Base-by-base conservation (phyloP, 1,284 basidiomycete genomes). In the Ustilago bromivora region DNA sequence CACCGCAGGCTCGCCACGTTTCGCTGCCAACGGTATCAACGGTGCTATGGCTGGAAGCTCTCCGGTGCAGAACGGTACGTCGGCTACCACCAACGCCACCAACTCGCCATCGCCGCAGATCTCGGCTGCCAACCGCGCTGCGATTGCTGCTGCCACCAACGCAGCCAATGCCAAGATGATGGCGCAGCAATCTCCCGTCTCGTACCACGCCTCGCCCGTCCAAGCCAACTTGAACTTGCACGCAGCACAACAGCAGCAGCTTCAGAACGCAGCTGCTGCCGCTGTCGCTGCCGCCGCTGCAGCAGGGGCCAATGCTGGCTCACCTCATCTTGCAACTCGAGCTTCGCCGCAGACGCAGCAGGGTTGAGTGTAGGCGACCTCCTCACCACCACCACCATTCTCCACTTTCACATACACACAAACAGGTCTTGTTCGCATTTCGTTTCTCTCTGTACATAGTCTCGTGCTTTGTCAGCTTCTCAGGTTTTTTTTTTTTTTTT, bases 41-140 rank as follows among this genome's bases (percentile, higher is more conserved):
- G 67, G 63, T 7, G 64, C 40, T 9, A 67, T 70, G 67, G 59
- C 63, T 49, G 72, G 66, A 19, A 71, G 73, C 51, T 76, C 74
- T 41, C 74, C 74, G 4, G 64, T 67, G 28, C 64, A 71, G 40
- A 71, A 71, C 19, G 69, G 61, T 38, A 63, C 71, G 2, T 61
- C 66, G 47, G 43, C 74, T 31, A 68, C 64, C n/a, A 71, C 64
- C 32, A 76, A 76, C 17, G 64, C 63, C 3, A 75, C 72, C 68
- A 76, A 76, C 54, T 76, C 74, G 54, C 74, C 74, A 8, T 76
- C 74, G 12, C 74, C 74, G 59, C 74, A 76, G 49, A 76, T 76
- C 49, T 76, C 74, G 38, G 74, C 74, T 17, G 74, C 74, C 11
- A 76, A 65, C 31, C 69, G 74, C 4, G 74, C 74, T 23, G 74